Percentiles rank a stretch among this genome's conserved stretches.
These are phyloP conservation scores for Podila clonocystis DNA, from an alignment of 192 early-diverging fungal genomes.

Conservation along the genomic window DNA sequence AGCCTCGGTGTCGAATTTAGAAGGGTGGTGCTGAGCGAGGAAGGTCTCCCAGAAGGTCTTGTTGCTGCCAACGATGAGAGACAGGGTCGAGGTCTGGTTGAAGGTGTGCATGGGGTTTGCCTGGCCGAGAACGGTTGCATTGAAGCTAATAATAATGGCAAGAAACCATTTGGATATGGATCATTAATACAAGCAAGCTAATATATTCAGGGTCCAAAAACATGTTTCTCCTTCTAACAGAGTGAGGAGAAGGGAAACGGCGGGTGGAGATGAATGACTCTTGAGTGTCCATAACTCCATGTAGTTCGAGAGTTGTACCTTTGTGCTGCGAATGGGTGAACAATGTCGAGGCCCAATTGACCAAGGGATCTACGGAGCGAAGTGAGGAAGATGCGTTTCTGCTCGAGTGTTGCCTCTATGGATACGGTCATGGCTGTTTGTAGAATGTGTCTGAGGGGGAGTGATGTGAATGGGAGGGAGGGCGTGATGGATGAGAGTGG, in stretches of 20 bases:
- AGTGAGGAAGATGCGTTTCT: conserved; percentile 35
- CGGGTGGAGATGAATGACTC: no score
- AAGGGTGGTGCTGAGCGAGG: conserved; percentile 38
- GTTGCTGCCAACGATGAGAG: conserved; percentile 40
- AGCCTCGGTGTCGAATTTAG: conserved; percentile 20
- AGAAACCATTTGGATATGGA: not conserved
- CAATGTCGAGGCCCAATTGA: conserved; percentile 38
- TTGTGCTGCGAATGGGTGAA: conserved; percentile 47
- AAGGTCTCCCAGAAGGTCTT: conserved; percentile 43
- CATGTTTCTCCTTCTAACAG: no score
- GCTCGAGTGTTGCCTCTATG: conserved; percentile 18
- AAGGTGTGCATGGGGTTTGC: conserved; percentile 43
- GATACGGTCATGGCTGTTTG: conserved; percentile 5
- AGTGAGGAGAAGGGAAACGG: no score
- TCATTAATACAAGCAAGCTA: not conserved
- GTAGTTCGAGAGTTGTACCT: conserved; percentile 9
- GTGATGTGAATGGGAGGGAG: not conserved
- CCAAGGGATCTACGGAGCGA: conserved; percentile 28
- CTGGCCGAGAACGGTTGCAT: conserved; percentile 30
- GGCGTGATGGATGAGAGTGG: not conserved
- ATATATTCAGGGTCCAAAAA: no score
- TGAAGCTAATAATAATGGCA: conserved; percentile 15
- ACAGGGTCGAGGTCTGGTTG: conserved; percentile 43
- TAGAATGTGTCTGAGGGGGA: not conserved
- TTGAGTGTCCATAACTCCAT: no score